Conservation (phyloP, 176 grass and related monocot genomes). For the Coix lacrymajobi region DNA sequence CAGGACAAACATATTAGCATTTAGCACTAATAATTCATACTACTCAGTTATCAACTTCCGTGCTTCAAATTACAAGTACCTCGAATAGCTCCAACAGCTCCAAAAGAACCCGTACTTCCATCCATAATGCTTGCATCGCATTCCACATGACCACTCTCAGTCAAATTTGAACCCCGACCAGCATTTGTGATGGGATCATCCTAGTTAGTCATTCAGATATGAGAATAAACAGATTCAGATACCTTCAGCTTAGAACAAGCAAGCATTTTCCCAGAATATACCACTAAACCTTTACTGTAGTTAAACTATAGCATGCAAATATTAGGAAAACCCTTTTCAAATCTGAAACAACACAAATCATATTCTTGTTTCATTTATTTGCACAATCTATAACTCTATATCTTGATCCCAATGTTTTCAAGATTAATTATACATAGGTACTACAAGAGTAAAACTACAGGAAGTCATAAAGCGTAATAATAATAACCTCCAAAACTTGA, state of each 20-base stretch:
- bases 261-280: neutral
- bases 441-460: neutral
- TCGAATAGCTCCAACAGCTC: conserved; percentile 87
- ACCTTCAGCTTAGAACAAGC: conserved; percentile 17
- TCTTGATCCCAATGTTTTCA: neutral
- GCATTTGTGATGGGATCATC: conserved; percentile 89
- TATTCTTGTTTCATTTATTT: neutral
- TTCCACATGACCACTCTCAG: conserved; percentile 79
- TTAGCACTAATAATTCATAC: neutral
- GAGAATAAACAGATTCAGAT: neutral
- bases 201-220: conserved; percentile 38
- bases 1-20: neutral
- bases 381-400: neutral
- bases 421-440: neutral
- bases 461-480: neutral
- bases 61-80: conserved; percentile 44
- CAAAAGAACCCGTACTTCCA: conserved; percentile 68
- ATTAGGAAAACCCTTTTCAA: neutral
- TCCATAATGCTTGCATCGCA: conserved; percentile 99
- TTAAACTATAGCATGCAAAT: neutral
- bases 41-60: neutral
- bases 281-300: neutral
- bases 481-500: conserved; percentile 70
- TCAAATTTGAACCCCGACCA: conserved; percentile 89
- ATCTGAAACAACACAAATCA: neutral